These are phyloP conservation scores for Boletus rex-veris DNA, from an alignment of 768 basidiomycete species.

Conservation along the genomic window DNA sequence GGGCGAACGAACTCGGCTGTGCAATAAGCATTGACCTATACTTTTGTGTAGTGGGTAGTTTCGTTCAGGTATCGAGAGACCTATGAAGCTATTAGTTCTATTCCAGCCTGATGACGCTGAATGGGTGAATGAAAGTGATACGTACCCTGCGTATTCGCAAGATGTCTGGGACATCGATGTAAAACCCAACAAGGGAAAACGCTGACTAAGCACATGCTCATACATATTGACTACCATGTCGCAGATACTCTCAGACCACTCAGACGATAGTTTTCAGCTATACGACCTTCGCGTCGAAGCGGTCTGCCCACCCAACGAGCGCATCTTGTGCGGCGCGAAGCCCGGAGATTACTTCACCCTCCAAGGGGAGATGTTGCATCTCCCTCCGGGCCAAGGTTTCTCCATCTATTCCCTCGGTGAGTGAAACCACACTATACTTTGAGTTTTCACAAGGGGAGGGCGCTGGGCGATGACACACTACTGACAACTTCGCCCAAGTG, in stretches of 20 bases:
- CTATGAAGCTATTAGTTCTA: background rate
- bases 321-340: constrained; percentile 63
- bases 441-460: too few species aligned
- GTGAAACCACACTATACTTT: background rate
- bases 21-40: constrained; percentile 15
- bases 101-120: too few species aligned
- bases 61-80: background rate
- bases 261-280: constrained; percentile 49
- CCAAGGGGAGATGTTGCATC: constrained; percentile 59
- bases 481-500: background rate
- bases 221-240: background rate
- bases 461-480: background rate
- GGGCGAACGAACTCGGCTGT: background rate
- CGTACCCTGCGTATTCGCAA: too few species aligned
- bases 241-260: background rate
- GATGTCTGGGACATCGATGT: too few species aligned
- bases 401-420: constrained; percentile 66
- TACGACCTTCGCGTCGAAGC: constrained; percentile 66
- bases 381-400: constrained; percentile 61
- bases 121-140: too few species aligned
- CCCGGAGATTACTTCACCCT: constrained; percentile 60
- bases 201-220: too few species aligned
- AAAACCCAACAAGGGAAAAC: too few species aligned
- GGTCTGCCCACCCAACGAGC: constrained; percentile 53
- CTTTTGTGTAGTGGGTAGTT: too few species aligned